Percentiles rank a stretch among this genome's conserved stretches.
Evolutionary conservation across 1,284 basidiomycete genomes (phyloP).

Genomic region (Gymnopus androsaceus): DNA sequence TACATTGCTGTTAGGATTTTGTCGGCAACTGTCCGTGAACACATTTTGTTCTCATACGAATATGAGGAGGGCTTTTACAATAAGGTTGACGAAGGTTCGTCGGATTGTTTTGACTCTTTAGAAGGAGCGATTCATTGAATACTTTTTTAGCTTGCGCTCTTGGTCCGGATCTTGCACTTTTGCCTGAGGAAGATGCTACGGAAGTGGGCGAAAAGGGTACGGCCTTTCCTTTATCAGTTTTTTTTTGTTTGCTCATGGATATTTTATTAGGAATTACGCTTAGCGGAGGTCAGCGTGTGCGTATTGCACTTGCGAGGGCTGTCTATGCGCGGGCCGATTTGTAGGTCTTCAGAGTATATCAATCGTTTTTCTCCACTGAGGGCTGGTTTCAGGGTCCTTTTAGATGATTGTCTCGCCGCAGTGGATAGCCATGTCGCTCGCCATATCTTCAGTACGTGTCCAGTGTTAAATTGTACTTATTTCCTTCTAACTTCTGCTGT

Average conservation of each 20-base stretch:
- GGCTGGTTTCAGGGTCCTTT: conserved; percentile 35
- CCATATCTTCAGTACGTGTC: conserved; percentile 38
- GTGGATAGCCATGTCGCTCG: conserved; percentile 48
- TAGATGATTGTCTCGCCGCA: conserved; percentile 62
- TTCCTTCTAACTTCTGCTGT: conserved; percentile 17
- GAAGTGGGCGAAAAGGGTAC: conserved; percentile 79
- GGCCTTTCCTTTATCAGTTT: neutral
- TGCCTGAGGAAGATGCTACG: conserved; percentile 74
- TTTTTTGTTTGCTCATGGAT: neutral
- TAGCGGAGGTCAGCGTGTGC: conserved; percentile 69
- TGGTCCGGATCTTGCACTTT: conserved; percentile 74
- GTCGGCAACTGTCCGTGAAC: conserved; percentile 82
- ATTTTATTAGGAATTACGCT: conserved; percentile 41
- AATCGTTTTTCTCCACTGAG: conserved; percentile 25
- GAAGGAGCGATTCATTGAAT: neutral
- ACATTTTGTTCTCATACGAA: conserved; percentile 88
- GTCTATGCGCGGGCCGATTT: conserved; percentile 50
- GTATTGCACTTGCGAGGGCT: conserved; percentile 30
- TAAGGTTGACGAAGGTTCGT: conserved; percentile 71
- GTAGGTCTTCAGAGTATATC: conserved; percentile 21
- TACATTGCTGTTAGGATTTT: no score
- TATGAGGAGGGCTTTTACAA: conserved; percentile 82
- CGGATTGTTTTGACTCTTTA: neutral
- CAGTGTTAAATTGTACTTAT: neutral
- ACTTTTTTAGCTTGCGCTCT: conserved; percentile 89